phyloP scores from a whole-genome alignment of 148 eudicot species.

The Beta vulgaris region DNA sequence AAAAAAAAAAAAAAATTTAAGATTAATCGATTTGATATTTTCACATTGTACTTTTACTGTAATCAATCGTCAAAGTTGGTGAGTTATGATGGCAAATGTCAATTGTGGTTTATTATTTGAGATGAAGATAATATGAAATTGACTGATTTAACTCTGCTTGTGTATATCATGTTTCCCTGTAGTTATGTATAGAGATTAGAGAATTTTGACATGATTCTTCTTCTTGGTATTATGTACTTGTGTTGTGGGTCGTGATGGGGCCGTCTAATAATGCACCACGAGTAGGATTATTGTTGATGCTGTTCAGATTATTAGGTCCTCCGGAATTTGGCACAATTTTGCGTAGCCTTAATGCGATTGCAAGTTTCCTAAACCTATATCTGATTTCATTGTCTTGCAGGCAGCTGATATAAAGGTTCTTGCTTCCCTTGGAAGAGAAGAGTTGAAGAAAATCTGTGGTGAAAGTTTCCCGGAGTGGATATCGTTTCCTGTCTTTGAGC shows the following conservation, averaged over 20 bases:
- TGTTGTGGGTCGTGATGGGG: not conserved
- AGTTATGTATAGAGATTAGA: not conserved
- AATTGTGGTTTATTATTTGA: not conserved
- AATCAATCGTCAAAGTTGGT: not conserved
- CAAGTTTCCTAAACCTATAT: not conserved
- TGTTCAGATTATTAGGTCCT: not conserved
- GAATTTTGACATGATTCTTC: not conserved
- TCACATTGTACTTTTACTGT: too few species aligned
- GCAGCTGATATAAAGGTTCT: slow-evolving; percentile 88
- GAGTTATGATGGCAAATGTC: not conserved
- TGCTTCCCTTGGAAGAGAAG: slow-evolving; percentile 82
- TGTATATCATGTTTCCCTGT: too few species aligned
- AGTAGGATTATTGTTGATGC: not conserved
- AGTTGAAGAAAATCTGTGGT: slow-evolving; percentile 91
- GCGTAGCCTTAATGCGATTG: not conserved
- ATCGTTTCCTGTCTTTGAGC: slow-evolving; percentile 91
- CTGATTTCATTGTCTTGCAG: slow-evolving; percentile 38
- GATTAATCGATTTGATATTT: too few species aligned
- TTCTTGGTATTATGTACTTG: not conserved
- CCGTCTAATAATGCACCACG: not conserved
- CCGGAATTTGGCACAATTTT: not conserved
- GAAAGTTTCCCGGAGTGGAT: slow-evolving; percentile 93
- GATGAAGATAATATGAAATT: not conserved
- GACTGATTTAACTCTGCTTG: too few species aligned
- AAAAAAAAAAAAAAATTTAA: too few species aligned